Evolutionary conservation across 495 filamentous ascomycete genomes (phyloP).

Genomic region (Sphaerosporella brunnea): DNA sequence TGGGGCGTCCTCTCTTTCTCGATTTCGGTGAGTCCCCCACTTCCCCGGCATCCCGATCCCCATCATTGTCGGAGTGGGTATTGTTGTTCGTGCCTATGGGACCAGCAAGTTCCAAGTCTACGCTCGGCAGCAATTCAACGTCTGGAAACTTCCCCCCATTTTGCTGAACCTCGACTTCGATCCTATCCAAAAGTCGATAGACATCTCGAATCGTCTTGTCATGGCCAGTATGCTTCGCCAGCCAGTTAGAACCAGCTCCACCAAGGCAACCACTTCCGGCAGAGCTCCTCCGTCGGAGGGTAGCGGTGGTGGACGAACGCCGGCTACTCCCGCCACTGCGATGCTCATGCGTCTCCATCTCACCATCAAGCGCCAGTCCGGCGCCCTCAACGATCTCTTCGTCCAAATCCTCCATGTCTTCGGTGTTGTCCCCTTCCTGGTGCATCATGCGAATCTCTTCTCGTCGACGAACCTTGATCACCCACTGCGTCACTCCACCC

Average conservation of each 20-base stretch:
- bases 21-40: not conserved
- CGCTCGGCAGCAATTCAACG: conserved; percentile 25
- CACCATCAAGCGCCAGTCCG: conserved; percentile 7
- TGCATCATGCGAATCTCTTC: conserved; percentile 31
- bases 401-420: conserved; percentile 18
- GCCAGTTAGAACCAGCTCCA: conserved; percentile 22
- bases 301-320: conserved; percentile 10
- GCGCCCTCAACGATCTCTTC: conserved; percentile 15
- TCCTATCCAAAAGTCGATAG: conserved; percentile 21
- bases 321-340: conserved; percentile 18
- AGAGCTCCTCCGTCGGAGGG: conserved; percentile 14
- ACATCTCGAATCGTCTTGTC: conserved; percentile 24
- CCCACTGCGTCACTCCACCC: conserved; percentile 32
- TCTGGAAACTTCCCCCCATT: conserved; percentile 26
- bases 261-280: too few species aligned
- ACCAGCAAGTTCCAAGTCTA: conserved; percentile 9
- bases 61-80: not conserved
- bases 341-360: conserved; percentile 16
- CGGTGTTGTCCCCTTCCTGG: conserved; percentile 19
- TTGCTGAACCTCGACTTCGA: conserved; percentile 22
- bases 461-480: conserved; percentile 38
- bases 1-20: not conserved
- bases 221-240: conserved; percentile 21
- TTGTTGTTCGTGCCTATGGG: not conserved
- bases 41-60: not conserved